Evolutionary conservation across 352 stramenopile species (phyloP), one percentile per base, ranked within the genome.

Genomic region (Phytophthora fragariaefolia): DNA sequence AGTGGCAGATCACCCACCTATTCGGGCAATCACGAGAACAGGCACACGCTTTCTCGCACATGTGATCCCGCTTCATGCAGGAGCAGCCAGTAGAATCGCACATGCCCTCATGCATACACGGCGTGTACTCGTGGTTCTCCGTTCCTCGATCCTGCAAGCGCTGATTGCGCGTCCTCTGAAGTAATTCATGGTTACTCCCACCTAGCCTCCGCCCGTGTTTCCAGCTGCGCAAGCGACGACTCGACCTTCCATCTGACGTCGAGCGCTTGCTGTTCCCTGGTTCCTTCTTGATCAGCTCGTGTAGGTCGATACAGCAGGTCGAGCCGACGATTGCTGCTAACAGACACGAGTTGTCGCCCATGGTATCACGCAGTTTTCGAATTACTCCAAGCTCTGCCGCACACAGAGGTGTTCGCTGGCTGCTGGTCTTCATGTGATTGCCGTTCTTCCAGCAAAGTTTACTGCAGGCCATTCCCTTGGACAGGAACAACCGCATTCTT

Each of bases 291-390:
- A 91, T 69, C 49, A 83, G 78, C 9, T 62, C 54, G 47, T 87
- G 71, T 12, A 93, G 47, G 7, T 83, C 68, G 6, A 63, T 55
- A 24, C 85, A 91, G 20, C 66, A 63, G 4, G 76, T 61, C 15
- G 76, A 82, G 26, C 70, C 69, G 2, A 91, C 24, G 13, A 93
- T 66, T 6, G 73, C 71, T 9, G 81, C 72, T 36, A 93, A 78
- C 74, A 90, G 76, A 52, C 85, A 91, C 20, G 82, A 69, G 48
- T 89, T 89, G 46, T 90, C 80, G 2, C 82, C 82, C 49, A 91
- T 74, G 3, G 77, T 79, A 32, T 81, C 73, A 1, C 77, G 64
- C 9, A 87, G 69, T 57, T 89, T 91, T 32, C 79, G 77, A 28
- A 90, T 23, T n/a, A 91, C 18, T 17, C 82, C 68, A 17, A 82